phyloP scores from a whole-genome alignment of 306 rosid genomes.

The Malus fusca region DNA sequence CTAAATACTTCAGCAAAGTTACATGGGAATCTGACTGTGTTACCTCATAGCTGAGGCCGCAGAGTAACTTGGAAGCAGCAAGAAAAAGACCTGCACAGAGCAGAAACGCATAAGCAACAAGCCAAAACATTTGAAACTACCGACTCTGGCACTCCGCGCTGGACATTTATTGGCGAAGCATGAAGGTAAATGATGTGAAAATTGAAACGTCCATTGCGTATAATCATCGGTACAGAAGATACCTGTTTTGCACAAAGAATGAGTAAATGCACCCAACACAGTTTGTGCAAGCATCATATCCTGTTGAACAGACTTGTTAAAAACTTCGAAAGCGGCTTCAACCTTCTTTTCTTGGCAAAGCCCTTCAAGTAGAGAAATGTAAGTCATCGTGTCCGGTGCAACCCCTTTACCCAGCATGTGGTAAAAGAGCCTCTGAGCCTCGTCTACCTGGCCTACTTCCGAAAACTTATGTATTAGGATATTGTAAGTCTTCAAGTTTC shows the following conservation, averaged over 20 bases:
- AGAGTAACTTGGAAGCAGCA: slow-evolving; percentile 63
- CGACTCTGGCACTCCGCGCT: neutral
- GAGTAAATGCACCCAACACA: slow-evolving; percentile 41
- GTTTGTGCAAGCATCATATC: slow-evolving; percentile 45
- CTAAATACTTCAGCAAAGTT: slow-evolving; percentile 53
- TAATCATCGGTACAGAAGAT: slow-evolving; percentile 15
- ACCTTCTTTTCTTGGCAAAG: slow-evolving; percentile 54
- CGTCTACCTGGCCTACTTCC: slow-evolving; percentile 59
- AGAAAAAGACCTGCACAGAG: slow-evolving; percentile 48
- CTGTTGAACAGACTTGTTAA: slow-evolving; percentile 46
- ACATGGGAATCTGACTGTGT: slow-evolving; percentile 46
- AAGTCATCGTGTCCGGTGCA: slow-evolving; percentile 52
- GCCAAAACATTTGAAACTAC: neutral
- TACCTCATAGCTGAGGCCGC: slow-evolving; percentile 32
- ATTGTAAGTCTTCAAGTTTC: slow-evolving; percentile 75
- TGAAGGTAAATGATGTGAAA: neutral
- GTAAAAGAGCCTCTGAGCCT: slow-evolving; percentile 61
- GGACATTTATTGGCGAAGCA: neutral
- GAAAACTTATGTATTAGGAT: slow-evolving; percentile 58
- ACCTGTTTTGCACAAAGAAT: slow-evolving; percentile 61
- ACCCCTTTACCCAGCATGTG: slow-evolving; percentile 65
- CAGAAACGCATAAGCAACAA: neutral
- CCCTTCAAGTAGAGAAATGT: slow-evolving; percentile 59
- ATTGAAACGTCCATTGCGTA: neutral
- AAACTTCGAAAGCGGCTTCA: slow-evolving; percentile 65